Conservation (phyloP, 2,329 filamentous ascomycete genomes). For the Exserohilum rostratum region DNA sequence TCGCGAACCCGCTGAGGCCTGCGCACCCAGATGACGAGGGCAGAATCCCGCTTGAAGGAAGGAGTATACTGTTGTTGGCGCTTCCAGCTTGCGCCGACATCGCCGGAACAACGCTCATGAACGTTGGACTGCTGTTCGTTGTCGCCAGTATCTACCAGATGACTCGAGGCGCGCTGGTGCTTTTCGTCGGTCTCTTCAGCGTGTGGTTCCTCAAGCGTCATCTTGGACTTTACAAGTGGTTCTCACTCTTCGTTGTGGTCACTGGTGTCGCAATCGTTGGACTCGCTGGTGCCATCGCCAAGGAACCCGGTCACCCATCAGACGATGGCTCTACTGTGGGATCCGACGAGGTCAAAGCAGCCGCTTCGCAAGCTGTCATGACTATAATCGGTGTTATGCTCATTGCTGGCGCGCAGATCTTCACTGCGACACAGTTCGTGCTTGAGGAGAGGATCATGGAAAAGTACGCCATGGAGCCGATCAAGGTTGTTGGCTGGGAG, state of each 20-base stretch:
- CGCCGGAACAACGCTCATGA: constrained; percentile 95
- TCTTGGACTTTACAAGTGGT: constrained; percentile 89
- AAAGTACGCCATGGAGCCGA: constrained; percentile 77
- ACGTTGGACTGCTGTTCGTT: constrained; percentile 89
- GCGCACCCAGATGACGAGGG: constrained; percentile 60
- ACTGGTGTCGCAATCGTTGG: constrained; percentile 88
- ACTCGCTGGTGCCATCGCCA: constrained; percentile 81
- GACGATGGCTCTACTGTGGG: constrained; percentile 30
- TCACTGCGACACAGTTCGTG: constrained; percentile 96
- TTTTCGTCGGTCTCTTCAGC: constrained; percentile 95
- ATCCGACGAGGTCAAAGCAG: constrained; percentile 39
- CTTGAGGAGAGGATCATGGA: constrained; percentile 92
- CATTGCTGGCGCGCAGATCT: constrained; percentile 93
- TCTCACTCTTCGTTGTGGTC: constrained; percentile 84
- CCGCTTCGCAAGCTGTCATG: constrained; percentile 64
- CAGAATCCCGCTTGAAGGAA: constrained; percentile 68
- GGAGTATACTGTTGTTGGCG: constrained; percentile 75
- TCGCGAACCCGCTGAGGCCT: constrained; percentile 59
- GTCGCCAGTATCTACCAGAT: constrained; percentile 98
- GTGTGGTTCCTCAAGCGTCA: constrained; percentile 84
- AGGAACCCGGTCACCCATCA: constrained; percentile 55
- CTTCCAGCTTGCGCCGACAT: constrained; percentile 93
- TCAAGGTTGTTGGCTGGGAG: constrained; percentile 95
- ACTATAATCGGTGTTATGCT: constrained; percentile 84
- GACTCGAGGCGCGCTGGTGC: constrained; percentile 90